A percentile compares a stretch with the other conserved stretches of the same genome.
Conservation (phyloP, 1,139 yeast genomes). For the Sugiyamaella novakii region DNA sequence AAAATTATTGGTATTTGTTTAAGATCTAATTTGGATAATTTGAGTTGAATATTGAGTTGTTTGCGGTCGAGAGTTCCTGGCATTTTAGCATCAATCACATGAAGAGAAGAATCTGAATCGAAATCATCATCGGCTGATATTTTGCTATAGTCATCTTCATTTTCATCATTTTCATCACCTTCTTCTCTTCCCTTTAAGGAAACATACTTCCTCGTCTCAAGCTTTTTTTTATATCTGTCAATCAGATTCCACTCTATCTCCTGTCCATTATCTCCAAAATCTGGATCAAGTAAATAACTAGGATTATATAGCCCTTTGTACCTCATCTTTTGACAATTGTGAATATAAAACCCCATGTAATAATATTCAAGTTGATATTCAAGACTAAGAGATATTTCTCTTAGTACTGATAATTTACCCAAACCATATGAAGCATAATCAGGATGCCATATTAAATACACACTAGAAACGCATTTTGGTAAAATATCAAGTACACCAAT, state of each 20-base stretch:
- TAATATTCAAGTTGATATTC: conserved; percentile 51
- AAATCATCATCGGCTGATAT: background rate
- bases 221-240: conserved; percentile 21
- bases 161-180: conserved; percentile 11
- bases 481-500: conserved; percentile 76
- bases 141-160: background rate
- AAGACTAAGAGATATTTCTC: conserved; percentile 60
- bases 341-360: conserved; percentile 73
- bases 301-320: conserved; percentile 69
- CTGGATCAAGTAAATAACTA: conserved; percentile 43
- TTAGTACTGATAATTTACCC: conserved; percentile 75
- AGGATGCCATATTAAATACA: conserved; percentile 89
- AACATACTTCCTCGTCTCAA: conserved; percentile 21
- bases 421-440: conserved; percentile 68
- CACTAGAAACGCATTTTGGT: conserved; percentile 78
- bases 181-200: conserved; percentile 3
- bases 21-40: background rate
- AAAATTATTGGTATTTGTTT: conserved; percentile 14
- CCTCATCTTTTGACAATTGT: conserved; percentile 78
- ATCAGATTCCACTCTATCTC: conserved; percentile 22
- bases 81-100: conserved; percentile 13
- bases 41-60: conserved; percentile 8
- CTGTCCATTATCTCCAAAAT: conserved; percentile 20
- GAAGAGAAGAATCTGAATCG: background rate
- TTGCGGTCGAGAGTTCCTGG: conserved; percentile 11